These are phyloP conservation scores for Magnusiomyces suaveolens DNA, from an alignment of 1,139 yeast species.

Conservation along the genomic window DNA sequence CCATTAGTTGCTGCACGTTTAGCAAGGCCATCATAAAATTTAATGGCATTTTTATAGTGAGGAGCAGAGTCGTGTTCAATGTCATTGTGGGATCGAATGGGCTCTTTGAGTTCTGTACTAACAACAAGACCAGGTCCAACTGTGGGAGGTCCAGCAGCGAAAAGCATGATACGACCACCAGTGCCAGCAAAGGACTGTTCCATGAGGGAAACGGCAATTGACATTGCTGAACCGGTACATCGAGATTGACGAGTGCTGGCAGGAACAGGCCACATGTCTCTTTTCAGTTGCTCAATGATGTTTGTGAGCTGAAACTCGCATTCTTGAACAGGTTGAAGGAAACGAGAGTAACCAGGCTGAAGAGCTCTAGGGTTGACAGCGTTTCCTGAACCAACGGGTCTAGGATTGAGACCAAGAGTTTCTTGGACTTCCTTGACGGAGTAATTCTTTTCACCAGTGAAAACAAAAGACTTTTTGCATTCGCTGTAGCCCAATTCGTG, in stretches of 20 bases:
- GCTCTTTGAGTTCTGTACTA: slow-evolving; percentile 83
- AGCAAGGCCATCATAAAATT: slow-evolving; percentile 68
- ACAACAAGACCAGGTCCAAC: slow-evolving; percentile 93
- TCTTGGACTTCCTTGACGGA: slow-evolving; percentile 64
- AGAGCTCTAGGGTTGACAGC: slow-evolving; percentile 4
- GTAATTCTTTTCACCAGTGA: slow-evolving; percentile 88
- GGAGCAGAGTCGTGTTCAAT: slow-evolving; percentile 83
- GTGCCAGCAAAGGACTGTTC: slow-evolving; percentile 82
- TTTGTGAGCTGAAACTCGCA: slow-evolving; percentile 81
- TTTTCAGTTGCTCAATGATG: slow-evolving; percentile 65
- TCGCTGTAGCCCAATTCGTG: slow-evolving; percentile 80
- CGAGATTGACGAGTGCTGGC: slow-evolving; percentile 82
- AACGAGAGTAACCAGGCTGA: slow-evolving; percentile 49
- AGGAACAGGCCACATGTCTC: slow-evolving; percentile 89
- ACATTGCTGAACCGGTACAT: slow-evolving; percentile 88
- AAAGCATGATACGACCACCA: slow-evolving; percentile 84
- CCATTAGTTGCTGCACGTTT: slow-evolving; percentile 61
- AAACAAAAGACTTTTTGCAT: slow-evolving; percentile 74
- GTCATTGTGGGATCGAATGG: slow-evolving; percentile 94
- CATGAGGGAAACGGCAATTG: slow-evolving; percentile 71
- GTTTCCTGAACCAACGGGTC: slow-evolving; percentile 19
- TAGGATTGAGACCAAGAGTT: slow-evolving; percentile 50
- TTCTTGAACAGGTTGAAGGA: slow-evolving; percentile 75
- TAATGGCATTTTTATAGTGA: slow-evolving; percentile 77
- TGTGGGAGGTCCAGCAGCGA: slow-evolving; percentile 94